phyloP scores from a whole-genome alignment of 2,329 filamentous ascomycete genomes.

The Nemania serpens region DNA sequence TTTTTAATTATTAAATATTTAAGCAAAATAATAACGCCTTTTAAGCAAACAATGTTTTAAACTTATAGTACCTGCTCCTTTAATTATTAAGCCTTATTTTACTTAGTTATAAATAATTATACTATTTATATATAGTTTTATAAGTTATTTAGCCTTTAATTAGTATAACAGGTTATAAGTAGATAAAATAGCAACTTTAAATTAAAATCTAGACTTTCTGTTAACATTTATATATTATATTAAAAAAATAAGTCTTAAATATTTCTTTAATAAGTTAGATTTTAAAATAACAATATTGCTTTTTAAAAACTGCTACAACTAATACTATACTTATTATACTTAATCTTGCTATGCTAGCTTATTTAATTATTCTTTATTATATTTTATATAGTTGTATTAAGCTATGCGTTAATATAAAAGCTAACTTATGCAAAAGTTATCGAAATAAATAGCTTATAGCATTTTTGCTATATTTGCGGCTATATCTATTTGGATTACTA shows the following conservation, averaged over 20 bases:
- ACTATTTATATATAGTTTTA: neutral
- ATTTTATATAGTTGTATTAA: neutral
- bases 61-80: neutral
- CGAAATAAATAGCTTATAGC: slow-evolving; percentile 50
- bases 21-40: neutral
- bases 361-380: slow-evolving; percentile 45
- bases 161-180: neutral
- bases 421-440: slow-evolving; percentile 33
- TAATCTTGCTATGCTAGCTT: slow-evolving; percentile 58
- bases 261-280: neutral
- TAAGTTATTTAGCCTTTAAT: neutral
- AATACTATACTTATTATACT: slow-evolving; percentile 53
- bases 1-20: too few species aligned
- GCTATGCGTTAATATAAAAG: slow-evolving; percentile 7
- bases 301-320: slow-evolving; percentile 65
- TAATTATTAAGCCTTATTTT: too few species aligned
- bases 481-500: slow-evolving; percentile 54
- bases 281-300: slow-evolving; percentile 54
- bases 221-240: neutral
- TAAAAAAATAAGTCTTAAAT: neutral
- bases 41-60: too few species aligned
- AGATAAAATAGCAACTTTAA: too few species aligned
- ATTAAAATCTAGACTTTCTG: neutral
- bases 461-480: slow-evolving; percentile 60
- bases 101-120: neutral